Percentiles rank a stretch among this genome's conserved stretches.
These are phyloP conservation scores for Fusarium cyanostomum DNA, from an alignment of 2,329 filamentous ascomycete species.

Conservation along the genomic window DNA sequence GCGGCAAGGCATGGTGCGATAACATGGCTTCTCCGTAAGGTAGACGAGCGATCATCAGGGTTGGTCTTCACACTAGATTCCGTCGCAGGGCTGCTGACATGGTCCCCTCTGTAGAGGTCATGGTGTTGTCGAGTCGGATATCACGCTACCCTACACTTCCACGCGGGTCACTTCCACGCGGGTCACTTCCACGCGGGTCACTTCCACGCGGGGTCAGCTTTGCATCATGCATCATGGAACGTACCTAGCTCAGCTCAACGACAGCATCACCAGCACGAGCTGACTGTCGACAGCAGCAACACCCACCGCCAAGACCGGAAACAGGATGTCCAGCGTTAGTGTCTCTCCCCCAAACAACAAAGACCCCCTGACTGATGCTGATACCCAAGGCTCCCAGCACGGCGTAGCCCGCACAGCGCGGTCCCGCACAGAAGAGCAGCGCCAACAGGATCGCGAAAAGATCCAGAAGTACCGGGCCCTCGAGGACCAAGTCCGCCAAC, in stretches of 20 bases:
- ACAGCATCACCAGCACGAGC: conserved; percentile 2
- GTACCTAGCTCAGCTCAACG: background rate
- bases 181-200: too few relatives aligned
- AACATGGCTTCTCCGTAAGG: background rate
- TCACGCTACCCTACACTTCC: conserved; percentile 23
- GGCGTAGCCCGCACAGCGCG: conserved; percentile 77
- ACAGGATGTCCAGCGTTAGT: conserved; percentile 41
- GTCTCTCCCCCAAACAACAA: background rate
- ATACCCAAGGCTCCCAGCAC: conserved; percentile 67
- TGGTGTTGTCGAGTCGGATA: background rate
- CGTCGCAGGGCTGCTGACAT: background rate
- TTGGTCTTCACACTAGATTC: background rate
- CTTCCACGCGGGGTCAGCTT: conserved; percentile 6
- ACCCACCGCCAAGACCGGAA: conserved; percentile 1
- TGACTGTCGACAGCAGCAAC: conserved; percentile 2
- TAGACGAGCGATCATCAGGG: background rate
- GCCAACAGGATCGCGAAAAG: conserved; percentile 75
- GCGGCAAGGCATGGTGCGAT: background rate
- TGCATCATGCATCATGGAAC: background rate
- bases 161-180: too few relatives aligned
- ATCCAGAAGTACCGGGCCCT: conserved; percentile 80
- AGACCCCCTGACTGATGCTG: conserved; percentile 38
- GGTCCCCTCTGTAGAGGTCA: too few relatives aligned
- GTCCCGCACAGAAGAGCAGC: conserved; percentile 73
- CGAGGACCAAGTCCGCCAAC: conserved; percentile 69